Percentiles rank a stretch among this genome's conserved stretches.
Evolutionary conservation across 2,329 filamentous ascomycete genomes (phyloP).

Genomic region (Gnomoniopsis sp.): DNA sequence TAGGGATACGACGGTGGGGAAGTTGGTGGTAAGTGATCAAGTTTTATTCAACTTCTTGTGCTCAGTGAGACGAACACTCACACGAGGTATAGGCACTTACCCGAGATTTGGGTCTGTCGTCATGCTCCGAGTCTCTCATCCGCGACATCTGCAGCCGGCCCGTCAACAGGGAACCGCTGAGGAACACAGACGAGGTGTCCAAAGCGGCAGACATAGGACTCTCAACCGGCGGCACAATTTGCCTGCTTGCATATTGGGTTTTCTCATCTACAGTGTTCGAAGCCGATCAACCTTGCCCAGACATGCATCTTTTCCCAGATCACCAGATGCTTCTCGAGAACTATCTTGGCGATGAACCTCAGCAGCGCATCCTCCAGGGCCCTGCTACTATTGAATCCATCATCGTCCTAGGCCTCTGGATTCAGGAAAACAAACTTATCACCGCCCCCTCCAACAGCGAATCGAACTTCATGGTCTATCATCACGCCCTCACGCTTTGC

Average conservation of each 20-base stretch:
- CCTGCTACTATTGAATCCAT: slow-evolving; percentile 58
- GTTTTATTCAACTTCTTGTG: neutral
- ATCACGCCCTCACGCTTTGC: slow-evolving; percentile 56
- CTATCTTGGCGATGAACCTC: slow-evolving; percentile 50
- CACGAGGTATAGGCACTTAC: slow-evolving; percentile 51
- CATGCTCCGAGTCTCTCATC: slow-evolving; percentile 43
- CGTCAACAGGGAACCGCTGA: slow-evolving; percentile 42
- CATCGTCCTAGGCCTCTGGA: slow-evolving; percentile 56
- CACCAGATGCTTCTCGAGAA: slow-evolving; percentile 51
- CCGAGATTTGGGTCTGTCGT: slow-evolving; percentile 55
- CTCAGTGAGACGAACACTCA: slow-evolving; percentile 12
- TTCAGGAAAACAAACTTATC: slow-evolving; percentile 49
- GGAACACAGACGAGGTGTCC: slow-evolving; percentile 24
- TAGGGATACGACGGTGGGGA: slow-evolving; percentile 65
- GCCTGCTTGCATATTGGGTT: slow-evolving; percentile 59
- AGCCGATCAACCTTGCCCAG: slow-evolving; percentile 49
- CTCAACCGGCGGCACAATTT: slow-evolving; percentile 56
- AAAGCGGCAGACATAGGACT: slow-evolving; percentile 50
- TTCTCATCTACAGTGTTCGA: slow-evolving; percentile 61
- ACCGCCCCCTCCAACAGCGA: slow-evolving; percentile 25
- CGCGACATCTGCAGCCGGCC: slow-evolving; percentile 40
- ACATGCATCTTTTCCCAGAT: slow-evolving; percentile 58
- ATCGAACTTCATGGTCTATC: slow-evolving; percentile 54
- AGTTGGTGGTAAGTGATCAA: slow-evolving; percentile 57
- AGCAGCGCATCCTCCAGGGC: slow-evolving; percentile 44